phyloP scores from a whole-genome alignment of 768 basidiomycete species.

The Daedaleopsis nitida region DNA sequence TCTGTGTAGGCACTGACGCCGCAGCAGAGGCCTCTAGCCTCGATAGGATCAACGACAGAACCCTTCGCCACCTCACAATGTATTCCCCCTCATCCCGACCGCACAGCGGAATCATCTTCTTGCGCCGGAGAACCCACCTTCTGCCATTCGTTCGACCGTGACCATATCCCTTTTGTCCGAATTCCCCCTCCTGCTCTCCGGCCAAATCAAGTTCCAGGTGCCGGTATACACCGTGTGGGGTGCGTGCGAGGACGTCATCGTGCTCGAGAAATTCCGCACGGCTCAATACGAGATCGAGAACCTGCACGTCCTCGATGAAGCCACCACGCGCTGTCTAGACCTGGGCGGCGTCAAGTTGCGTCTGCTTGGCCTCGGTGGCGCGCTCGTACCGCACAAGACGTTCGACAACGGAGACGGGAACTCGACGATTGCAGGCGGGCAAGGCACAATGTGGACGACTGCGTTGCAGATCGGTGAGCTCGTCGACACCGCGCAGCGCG shows the following conservation, averaged over 20 bases:
- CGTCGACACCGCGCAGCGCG: conserved; percentile 94
- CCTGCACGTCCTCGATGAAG: conserved; percentile 91
- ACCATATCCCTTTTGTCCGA: conserved; percentile 86
- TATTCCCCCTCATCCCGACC: conserved; percentile 91
- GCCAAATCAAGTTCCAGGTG: conserved; percentile 86
- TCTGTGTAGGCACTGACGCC: conserved; percentile 3
- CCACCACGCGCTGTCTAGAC: conserved; percentile 89
- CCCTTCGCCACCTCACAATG: conserved; percentile 92
- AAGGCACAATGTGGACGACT: conserved; percentile 99
- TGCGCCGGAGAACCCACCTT: conserved; percentile 65
- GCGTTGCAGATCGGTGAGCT: conserved; percentile 97
- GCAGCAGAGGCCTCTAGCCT: conserved; percentile 72
- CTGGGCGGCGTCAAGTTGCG: conserved; percentile 93
- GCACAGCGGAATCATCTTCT: conserved; percentile 81
- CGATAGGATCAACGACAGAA: conserved; percentile 91
- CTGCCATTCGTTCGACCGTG: conserved; percentile 71
- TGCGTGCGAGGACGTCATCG: conserved; percentile 91
- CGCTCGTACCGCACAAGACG: conserved; percentile 92
- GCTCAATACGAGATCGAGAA: conserved; percentile 85
- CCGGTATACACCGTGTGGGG: conserved; percentile 98
- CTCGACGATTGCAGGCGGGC: conserved; percentile 97
- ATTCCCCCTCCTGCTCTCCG: conserved; percentile 88
- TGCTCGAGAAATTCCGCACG: conserved; percentile 91
- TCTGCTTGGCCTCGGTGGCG: conserved; percentile 94
- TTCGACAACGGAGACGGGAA: conserved; percentile 92